phyloP scores from a whole-genome alignment of 139 green algal genomes.

The Coelastrella sp. region DNA sequence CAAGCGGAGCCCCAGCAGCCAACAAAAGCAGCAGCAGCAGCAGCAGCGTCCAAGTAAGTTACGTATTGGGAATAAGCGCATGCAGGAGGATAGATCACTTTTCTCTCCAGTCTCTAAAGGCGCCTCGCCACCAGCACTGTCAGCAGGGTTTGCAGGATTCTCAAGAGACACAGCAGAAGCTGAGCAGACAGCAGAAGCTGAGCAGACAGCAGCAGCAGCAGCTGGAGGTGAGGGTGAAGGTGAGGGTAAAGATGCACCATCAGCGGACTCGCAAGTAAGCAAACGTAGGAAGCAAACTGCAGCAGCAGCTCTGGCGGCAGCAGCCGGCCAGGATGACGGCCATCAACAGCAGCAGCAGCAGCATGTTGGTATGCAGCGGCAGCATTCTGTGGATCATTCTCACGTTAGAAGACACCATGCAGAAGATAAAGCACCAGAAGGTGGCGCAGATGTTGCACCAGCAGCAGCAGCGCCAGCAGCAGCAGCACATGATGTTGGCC shows the following conservation, averaged over 20 bases:
- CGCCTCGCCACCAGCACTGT: background rate
- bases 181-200: no score
- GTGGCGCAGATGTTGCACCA: background rate
- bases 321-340: background rate
- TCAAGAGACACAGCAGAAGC: no score
- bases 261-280: background rate
- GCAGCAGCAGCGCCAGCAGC: background rate
- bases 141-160: background rate
- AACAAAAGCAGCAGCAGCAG: background rate
- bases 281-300: background rate
- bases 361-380: background rate
- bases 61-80: background rate
- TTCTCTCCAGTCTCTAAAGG: background rate
- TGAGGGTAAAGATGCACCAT: background rate
- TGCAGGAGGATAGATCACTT: background rate
- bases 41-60: background rate
- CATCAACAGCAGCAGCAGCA: background rate
- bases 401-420: constrained; percentile 10
- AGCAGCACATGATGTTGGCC: background rate
- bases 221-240: background rate
- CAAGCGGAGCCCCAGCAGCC: background rate
- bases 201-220: background rate
- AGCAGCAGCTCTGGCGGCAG: background rate
- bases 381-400: background rate
- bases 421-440: background rate